Evolutionary conservation across 495 filamentous ascomycete species (phyloP).

Genomic region (Penicillium angulare): DNA sequence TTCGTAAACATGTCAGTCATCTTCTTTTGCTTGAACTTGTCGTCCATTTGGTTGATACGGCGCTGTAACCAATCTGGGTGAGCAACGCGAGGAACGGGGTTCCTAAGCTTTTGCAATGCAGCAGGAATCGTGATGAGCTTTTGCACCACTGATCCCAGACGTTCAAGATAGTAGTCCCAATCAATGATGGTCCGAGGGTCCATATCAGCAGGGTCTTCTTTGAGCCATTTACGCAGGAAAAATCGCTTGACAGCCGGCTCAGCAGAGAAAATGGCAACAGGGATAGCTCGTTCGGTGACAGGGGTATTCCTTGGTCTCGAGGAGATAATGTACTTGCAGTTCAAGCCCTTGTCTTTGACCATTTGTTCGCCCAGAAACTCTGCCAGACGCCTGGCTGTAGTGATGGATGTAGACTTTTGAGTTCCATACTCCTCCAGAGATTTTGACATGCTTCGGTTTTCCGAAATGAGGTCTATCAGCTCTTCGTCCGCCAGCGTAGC

Average conservation of each 20-base stretch:
- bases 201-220: constrained; percentile 90
- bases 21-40: constrained; percentile 97
- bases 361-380: constrained; percentile 98
- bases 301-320: constrained; percentile 81
- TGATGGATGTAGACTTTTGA: constrained; percentile 98
- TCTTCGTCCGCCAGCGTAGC: constrained; percentile 91
- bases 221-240: constrained; percentile 93
- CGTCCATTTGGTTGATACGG: constrained; percentile 90
- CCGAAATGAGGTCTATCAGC: constrained; percentile 96
- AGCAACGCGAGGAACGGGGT: constrained; percentile 87
- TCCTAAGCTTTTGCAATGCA: constrained; percentile 89
- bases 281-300: constrained; percentile 91
- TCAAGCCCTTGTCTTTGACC: constrained; percentile 97
- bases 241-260: constrained; percentile 80
- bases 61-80: constrained; percentile 97
- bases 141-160: constrained; percentile 92
- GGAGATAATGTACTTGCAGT: constrained; percentile 99
- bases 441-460: constrained; percentile 97
- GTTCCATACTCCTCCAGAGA: constrained; percentile 91
- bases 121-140: constrained; percentile 99
- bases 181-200: constrained; percentile 87
- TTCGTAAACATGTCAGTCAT: constrained; percentile 92
- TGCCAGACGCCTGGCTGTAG: constrained; percentile 90
- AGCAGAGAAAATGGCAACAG: constrained; percentile 95
- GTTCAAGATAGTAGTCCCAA: constrained; percentile 96